Evolutionary conservation across 2,329 filamentous ascomycete genomes (phyloP).

Genomic region (Cryphonectria nitschkei): DNA sequence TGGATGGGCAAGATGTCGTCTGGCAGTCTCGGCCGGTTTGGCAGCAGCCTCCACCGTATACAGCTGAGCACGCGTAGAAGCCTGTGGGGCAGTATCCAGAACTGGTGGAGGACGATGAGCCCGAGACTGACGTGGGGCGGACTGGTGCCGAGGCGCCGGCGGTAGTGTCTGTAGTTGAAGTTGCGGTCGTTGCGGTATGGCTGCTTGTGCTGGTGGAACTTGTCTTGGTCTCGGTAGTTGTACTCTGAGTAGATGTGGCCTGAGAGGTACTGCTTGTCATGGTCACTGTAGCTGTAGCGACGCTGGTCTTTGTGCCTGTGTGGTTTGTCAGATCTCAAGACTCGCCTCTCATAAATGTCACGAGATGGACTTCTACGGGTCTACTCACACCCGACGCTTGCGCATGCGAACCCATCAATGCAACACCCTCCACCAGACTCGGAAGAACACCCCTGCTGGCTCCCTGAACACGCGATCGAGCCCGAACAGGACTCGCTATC

Average conservation of each 20-base stretch:
- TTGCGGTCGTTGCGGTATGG: constrained; percentile 27
- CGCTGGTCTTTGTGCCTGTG: constrained; percentile 41
- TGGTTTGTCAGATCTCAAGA: constrained; percentile 11
- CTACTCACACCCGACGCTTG: constrained; percentile 69
- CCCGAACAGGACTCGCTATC: constrained; percentile 66
- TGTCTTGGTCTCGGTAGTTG: constrained; percentile 44
- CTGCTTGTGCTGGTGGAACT: constrained; percentile 33
- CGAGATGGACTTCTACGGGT: constrained; percentile 10
- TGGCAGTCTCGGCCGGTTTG: constrained; percentile 84
- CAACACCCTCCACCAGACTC: constrained; percentile 76
- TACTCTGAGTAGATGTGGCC: constrained; percentile 40
- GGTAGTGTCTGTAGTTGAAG: constrained; percentile 43
- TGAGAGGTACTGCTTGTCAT: constrained; percentile 37
- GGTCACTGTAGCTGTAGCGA: constrained; percentile 31
- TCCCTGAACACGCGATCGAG: constrained; percentile 62
- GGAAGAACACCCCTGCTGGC: constrained; percentile 66
- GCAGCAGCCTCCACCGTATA: constrained; percentile 84
- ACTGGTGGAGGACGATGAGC: constrained; percentile 40
- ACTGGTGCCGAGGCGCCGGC: constrained; percentile 45
- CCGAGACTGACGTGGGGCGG: constrained; percentile 47
- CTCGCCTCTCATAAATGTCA: not conserved
- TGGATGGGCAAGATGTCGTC: constrained; percentile 74
- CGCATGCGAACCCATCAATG: constrained; percentile 70
- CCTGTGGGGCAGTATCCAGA: constrained; percentile 74
- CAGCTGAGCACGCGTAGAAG: constrained; percentile 88